Evolutionary conservation across 2,329 filamentous ascomycete genomes (phyloP).

Genomic region (Fusarium sp.): DNA sequence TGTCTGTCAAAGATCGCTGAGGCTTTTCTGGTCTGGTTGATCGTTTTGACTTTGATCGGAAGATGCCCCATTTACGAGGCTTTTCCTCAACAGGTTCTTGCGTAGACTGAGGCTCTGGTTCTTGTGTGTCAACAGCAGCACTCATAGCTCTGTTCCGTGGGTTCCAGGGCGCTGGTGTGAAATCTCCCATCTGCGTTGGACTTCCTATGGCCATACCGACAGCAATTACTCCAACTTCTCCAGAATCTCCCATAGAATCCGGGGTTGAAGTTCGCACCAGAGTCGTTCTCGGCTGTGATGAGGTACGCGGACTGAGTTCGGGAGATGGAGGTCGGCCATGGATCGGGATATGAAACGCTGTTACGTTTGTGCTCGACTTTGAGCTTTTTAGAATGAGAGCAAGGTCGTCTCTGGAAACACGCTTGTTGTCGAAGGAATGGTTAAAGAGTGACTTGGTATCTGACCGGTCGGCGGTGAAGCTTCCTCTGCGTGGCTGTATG

Average conservation of each 20-base stretch:
- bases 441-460: conserved; percentile 28
- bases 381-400: conserved; percentile 46
- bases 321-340: conserved; percentile 57
- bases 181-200: conserved; percentile 60
- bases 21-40: conserved; percentile 34
- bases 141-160: conserved; percentile 45
- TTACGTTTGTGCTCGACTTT: conserved; percentile 48
- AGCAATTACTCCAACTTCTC: conserved; percentile 50
- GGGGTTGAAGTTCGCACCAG: conserved; percentile 56
- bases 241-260: conserved; percentile 54
- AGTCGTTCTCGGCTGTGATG: conserved; percentile 46
- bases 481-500: conserved; percentile 38
- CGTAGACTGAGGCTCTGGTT: conserved; percentile 1
- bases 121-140: conserved; percentile 34
- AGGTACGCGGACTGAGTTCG: conserved; percentile 53
- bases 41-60: conserved; percentile 57
- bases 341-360: conserved; percentile 55
- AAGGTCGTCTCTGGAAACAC: conserved; percentile 59
- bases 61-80: conserved; percentile 68
- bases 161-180: conserved; percentile 44
- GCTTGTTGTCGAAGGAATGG: conserved; percentile 53
- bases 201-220: conserved; percentile 83
- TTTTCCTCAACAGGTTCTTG: conserved; percentile 50
- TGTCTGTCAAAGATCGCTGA: conserved; percentile 43
- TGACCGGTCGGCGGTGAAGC: conserved; percentile 40